Percentiles rank a stretch among this genome's conserved stretches.
Conservation (phyloP, 331 rosid genomes). For the Acacia concinna region DNA sequence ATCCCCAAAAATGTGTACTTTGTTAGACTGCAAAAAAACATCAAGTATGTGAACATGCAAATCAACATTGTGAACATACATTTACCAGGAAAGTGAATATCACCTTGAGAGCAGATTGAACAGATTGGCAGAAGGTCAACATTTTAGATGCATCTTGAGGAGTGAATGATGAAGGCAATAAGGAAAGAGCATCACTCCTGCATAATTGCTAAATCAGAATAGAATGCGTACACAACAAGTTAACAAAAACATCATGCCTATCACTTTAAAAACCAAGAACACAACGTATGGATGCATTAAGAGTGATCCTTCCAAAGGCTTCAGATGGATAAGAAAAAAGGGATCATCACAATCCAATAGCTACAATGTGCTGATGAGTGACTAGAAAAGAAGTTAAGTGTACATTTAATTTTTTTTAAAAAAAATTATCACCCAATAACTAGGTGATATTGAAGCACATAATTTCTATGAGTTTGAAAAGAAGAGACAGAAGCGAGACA, state of each 20-base stretch:
- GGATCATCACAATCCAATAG: conserved; percentile 10
- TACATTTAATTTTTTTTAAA: background rate
- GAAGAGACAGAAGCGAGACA: background rate
- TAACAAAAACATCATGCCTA: conserved; percentile 17
- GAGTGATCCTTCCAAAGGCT: background rate
- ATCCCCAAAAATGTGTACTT: conserved; percentile 80
- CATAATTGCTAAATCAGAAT: conserved; percentile 35
- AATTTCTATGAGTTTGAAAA: background rate
- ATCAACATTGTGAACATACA: conserved; percentile 25
- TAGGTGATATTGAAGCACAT: conserved; percentile 9
- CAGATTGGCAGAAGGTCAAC: conserved; percentile 76
- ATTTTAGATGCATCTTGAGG: conserved; percentile 89
- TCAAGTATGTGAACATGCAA: conserved; percentile 25
- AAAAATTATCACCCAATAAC: background rate
- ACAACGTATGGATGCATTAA: conserved; percentile 12
- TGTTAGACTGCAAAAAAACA: conserved; percentile 71
- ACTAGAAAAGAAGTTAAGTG: background rate
- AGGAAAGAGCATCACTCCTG: conserved; percentile 92
- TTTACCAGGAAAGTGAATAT: conserved; percentile 29
- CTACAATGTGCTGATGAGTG: conserved; percentile 14
- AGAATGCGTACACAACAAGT: conserved; percentile 17
- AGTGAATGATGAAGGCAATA: conserved; percentile 84
- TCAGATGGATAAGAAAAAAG: background rate
- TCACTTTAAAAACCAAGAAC: conserved; percentile 1
- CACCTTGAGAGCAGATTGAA: conserved; percentile 86